Base-by-base conservation (phyloP, 768 basidiomycete species). In the Suillus brevipes region DNA sequence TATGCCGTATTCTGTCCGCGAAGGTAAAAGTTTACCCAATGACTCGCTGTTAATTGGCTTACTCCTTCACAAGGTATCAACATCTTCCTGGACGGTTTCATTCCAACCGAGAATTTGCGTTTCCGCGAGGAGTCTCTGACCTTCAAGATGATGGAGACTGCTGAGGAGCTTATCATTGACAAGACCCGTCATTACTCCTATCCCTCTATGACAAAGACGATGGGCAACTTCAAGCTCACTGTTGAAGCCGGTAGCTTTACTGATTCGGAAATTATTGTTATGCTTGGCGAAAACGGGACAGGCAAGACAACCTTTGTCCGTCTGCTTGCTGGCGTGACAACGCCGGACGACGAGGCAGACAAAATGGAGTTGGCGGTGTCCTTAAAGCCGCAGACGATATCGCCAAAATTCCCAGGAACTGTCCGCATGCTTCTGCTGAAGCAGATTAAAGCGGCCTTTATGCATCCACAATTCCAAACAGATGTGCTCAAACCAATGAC, bases 381-480 rank as follows among this genome's bases (percentile, higher is more conserved):
- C 25, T 84, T 99, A 73, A 99, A 99, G 81, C 97, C 97, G 1
- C 97, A 99, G 81, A 95, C 95, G 56, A 98, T 99, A 78, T 95
- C 95, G 43, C 97, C 97, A 55, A 97, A 94, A 78, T 99, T 98
- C 87, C 90, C 91, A 0, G 97, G 97, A 67, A 91, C 90, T n/a
- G 97, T 99, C 45, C 89, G 97, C 72, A 92, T 94, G 92, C 81
- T 99, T 66, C 79, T 99, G 64, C 74, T 99, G 60, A 98, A 97
- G 82, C 88, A 91, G 78, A 97, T 99, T 81, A 96, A 97, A 80
- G 83, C 86, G 25, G 88, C 95, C 37, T 98, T 97, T 80, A 97
- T 99, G 95, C 95, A 97, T 77, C 91, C 96, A n/a, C 97, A 99
- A 78, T 99, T 99, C 90, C 93, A 97, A 78, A 92, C 92, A 49